Evolutionary conservation across 2,329 filamentous ascomycete species (phyloP), one percentile per base, ranked within the genome.

Genomic region (Trichoderma simmonsii): DNA sequence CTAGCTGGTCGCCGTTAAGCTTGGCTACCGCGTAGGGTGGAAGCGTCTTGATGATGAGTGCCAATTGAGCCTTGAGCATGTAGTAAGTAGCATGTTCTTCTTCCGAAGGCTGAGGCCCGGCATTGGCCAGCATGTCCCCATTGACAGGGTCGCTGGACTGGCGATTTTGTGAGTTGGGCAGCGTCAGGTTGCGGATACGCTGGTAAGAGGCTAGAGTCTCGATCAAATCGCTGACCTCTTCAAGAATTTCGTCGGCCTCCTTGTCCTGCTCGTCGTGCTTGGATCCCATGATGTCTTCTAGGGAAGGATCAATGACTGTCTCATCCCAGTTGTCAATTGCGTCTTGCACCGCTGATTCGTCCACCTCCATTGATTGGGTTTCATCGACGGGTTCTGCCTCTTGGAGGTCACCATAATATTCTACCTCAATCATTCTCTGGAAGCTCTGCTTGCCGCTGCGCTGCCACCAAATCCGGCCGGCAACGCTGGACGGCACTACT

Each of bases 21-120:
- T 96, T 95, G 6, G 94, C 91, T 28, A 97, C 92, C 1, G 92
- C 93, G 78, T 94, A 96, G 1, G 94, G 94, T 1, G 94, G 94
- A 12, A 97, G 83, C 51, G 88, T 89, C 75, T 91, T 87, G 73
- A 97, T 88, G 74, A 97, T 89, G 34, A 94, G 83, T 0, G 89
- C 85, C 24, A 97, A 84, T 78, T 95, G 93, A 4, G 90, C 88
- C 78, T 92, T 94, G 67, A 97, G 85, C 30, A 91, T 87, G 74
- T 93, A 87, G 79, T 97, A 97, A 0, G 87, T 88, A 15, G 83
- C 79, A 72, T 84, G 82, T 77, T 90, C 88, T 73, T 88, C 87
- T 74, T 89, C 88, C 14, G 90, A 90, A 9, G 93, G 92, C 65
- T 90, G 89, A 4, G 89, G 88, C 7, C 87, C 90, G 28, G 91